Base-by-base conservation (phyloP, 495 filamentous ascomycete species). In the Neurospora sp. region DNA sequence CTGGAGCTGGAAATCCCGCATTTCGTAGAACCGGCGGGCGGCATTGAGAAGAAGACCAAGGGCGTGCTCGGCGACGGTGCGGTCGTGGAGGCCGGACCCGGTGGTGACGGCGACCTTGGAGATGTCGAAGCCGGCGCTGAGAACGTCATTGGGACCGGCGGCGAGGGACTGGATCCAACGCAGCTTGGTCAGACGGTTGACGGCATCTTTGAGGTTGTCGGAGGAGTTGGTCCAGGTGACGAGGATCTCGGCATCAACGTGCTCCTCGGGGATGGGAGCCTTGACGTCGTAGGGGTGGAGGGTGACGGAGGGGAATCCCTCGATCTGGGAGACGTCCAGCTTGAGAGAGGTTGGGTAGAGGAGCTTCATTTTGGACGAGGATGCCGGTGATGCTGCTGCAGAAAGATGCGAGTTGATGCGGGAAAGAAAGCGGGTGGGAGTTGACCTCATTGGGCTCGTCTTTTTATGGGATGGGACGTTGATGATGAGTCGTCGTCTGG, bases 141-240 rank as follows among this genome's bases (percentile, higher is more conserved):
- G 82, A 13, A 90, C 88, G 77, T 90, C 88, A 76, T 90, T 90
- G 71, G 88, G 88, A 0, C 88, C 88, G 4, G 88, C 88, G 28
- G 88, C 88, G 37, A 89, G 86, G 1, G 84, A 86, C 73, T 90
- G 88, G 79, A 90, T 89, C 88, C 88, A 90, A 54, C 81, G 81
- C 24, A 90, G 81, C 40, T 86, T 85, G 40, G 81, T 85, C 77
- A 89, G 79, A 71, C 82, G 80, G 17, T 75, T 37, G 4, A 81
- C 84, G 40, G 88, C 88, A 76, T 88, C 84, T 15, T 79, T 73
- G 62, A 90, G 86, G 80, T 88, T 89, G 19, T 74, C 76, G 21
- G 85, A 31, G 66, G 77, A 82, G 81, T 90, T 90, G 79, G 78
- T 69, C 88, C 88, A 90, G 38, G 88, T 89, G 8, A 90, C 78